Base-by-base conservation (phyloP, 2,329 filamentous ascomycete genomes). In the Paecilomyces sp. region DNA sequence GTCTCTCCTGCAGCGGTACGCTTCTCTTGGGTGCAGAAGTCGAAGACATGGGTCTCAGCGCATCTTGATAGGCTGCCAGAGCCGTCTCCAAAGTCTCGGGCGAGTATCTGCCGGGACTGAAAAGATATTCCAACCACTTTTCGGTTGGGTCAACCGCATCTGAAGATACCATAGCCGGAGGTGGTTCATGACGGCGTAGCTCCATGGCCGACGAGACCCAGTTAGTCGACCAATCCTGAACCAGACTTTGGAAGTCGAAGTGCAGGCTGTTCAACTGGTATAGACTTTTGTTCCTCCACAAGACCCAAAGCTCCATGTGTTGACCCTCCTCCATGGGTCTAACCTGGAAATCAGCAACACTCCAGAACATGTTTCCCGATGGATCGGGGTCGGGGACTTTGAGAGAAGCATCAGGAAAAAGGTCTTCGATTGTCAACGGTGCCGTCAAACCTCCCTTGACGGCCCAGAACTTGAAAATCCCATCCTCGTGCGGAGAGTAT, bases 391-490 rank as follows among this genome's bases (percentile, higher is more conserved):
- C 85, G 63, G 85, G 87, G 1, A 92, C 89, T 28, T 88, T 81
- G 33, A 94, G 79, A 12, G 82, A 79, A 7, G 78, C 70, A 11
- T 83, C 80, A 0, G 89, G 83, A 65, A 90, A 92, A 24, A 91
- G 77, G 66, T 95, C 91, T 63, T 86, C 83, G 13, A 95, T 80
- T 8, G 86, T 81, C 22, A 91, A 72, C 2, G 64, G 76, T 64
- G 66, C 77, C 64, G 67, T 88, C 81, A 66, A 83, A n/a, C 75
- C 83, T 57, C 87, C 84, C 65, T 87, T 84, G 18, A 89, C 84
- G 57, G 85, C 84, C 91, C 92, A 99, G 71, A 99, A 92, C 73
- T 96, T 97, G 82, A 99, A 97, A 70, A 93, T 88, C 36, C 94
- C 90, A 50, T 87, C 85, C 31, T 92, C 89, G 63, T 94, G 86